Evolutionary conservation across 257 asterid genomes (phyloP), one percentile per base, ranked within the genome.

Genomic region (Primulina tabacum): DNA sequence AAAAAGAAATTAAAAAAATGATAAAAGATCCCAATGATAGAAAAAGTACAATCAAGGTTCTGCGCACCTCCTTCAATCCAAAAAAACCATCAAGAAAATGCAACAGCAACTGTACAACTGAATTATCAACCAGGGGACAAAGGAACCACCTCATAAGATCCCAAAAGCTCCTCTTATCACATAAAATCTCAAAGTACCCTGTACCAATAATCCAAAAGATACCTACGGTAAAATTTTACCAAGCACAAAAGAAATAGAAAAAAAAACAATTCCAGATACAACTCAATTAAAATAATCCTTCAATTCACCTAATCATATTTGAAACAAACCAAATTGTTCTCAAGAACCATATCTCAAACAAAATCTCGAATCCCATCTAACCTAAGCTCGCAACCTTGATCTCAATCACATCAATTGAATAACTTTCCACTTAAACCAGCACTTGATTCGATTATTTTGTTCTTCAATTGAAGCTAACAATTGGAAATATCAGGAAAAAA

Each of bases 61-160:
- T 32, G 55, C 80, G 30, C 65, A 82, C 81, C 81, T 75, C 52
- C 43, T 47, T 68, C 74, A 69, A 58, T 68, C 70, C 58, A 68
- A 61, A 68, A 47, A 68, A 73, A 64, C 38, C 62, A 71, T 56
- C 72, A 74, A 65, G 73, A 74, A 69, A 68, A 69, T 47, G 40
- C 64, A 75, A 74, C 73, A 65, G 81, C 73, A 75, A 62, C 70
- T 74, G 82, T 67, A 76, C 78, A 71, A 74, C 68, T 69, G 81
- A 84, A 79, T 79, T 76, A 17, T 72, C 77, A 37, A 64, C 77
- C 67, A 74, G 55, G 24, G 77, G 71, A 67, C 71, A 8, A 35
- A 47, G 77, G 68, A 73, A 74, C 80, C 84, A 77, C 82, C 78
- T 81, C 89, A 79, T 79, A 82, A 62, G 80, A 79, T 74, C 79